Base-by-base conservation (phyloP, 1,284 basidiomycete species). In the Puccinia horiana region DNA sequence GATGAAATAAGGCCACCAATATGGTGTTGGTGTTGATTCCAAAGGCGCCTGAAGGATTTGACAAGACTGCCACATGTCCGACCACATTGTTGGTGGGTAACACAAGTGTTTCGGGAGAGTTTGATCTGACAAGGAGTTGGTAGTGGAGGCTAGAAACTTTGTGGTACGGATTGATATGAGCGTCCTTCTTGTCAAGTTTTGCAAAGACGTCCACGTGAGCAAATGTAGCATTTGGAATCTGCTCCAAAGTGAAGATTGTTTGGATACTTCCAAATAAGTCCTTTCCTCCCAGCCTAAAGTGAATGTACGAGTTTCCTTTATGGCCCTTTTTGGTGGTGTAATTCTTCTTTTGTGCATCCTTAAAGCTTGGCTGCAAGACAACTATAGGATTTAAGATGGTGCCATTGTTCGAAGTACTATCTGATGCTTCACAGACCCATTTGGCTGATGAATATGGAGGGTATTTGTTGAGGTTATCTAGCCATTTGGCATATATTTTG, bases 251-350 rank as follows among this genome's bases (percentile, higher is more conserved):
- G n/a, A 67, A 67, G 12, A 67, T 42, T 37, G 40, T 20, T 67
- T 67, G 63, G 18, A 67, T 67, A 67, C 63, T 67, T 42, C 63
- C 63, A 40, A 67, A 67, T 16, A 37, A 67, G 40, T 67, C 40
- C 35, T 67, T 67, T 37, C 35, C 63, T 67, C 63, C 63, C 29
- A 37, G 29, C 32, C 63, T 42, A 35, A 67, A 2, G n/a, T 67
- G 63, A 20, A 67, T 32, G 29, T 67, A 67, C n/a, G 63, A 67
- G 63, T 67, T 67, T 37, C 63, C 63, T 42, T 35, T 40, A n/a
- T 67, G 63, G 32, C 32, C 35, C 32, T 42, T 67, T 67, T 37
- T 32, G 16, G 37, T 40, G 4, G 63, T 67, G 40, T 67, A 67
- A 67, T 37, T 67, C 63, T 67, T 67, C 16, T 37, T 18, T 67